phyloP scores from a whole-genome alignment of 164 flowering plant species.

The Saururus chinensis region DNA sequence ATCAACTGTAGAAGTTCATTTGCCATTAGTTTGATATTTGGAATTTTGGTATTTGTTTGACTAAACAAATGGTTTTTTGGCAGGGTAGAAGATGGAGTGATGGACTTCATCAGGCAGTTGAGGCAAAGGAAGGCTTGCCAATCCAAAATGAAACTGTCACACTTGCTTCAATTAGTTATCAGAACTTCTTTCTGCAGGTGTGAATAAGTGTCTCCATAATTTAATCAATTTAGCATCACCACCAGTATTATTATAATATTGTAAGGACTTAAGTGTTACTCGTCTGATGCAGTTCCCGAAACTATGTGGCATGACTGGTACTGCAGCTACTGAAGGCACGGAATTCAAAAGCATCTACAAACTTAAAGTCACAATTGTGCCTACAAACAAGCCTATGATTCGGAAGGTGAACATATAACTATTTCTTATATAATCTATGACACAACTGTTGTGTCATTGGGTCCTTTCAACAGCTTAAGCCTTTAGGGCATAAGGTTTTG shows the following conservation, averaged over 20 bases:
- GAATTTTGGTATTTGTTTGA: no score
- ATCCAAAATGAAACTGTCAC: constrained; percentile 96
- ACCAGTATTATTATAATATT: no score
- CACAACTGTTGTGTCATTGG: no score
- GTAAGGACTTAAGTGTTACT: no score
- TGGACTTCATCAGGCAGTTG: constrained; percentile 99
- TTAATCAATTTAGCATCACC: background rate
- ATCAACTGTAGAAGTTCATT: no score
- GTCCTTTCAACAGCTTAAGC: no score
- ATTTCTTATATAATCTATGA: background rate
- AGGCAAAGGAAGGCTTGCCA: constrained; percentile 97
- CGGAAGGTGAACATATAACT: constrained; percentile 55
- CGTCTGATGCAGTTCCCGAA: constrained; percentile 66
- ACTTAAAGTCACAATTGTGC: constrained; percentile 95
- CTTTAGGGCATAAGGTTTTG: no score
- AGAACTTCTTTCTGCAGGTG: constrained; percentile 97
- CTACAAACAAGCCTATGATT: constrained; percentile 96
- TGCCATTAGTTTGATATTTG: no score
- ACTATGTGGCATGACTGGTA: constrained; percentile 99
- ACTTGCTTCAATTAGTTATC: constrained; percentile 95
- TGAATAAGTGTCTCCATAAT: constrained; percentile 5
- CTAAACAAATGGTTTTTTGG: background rate
- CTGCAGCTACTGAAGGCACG: constrained; percentile 94
- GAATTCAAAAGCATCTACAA: constrained; percentile 98
- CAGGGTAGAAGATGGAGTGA: constrained; percentile 99